Percentiles rank a stretch among this genome's conserved stretches.
These are phyloP conservation scores for Stagonosporopsis tanaceti DNA, from an alignment of 2,329 filamentous ascomycete genomes.

Conservation along the genomic window DNA sequence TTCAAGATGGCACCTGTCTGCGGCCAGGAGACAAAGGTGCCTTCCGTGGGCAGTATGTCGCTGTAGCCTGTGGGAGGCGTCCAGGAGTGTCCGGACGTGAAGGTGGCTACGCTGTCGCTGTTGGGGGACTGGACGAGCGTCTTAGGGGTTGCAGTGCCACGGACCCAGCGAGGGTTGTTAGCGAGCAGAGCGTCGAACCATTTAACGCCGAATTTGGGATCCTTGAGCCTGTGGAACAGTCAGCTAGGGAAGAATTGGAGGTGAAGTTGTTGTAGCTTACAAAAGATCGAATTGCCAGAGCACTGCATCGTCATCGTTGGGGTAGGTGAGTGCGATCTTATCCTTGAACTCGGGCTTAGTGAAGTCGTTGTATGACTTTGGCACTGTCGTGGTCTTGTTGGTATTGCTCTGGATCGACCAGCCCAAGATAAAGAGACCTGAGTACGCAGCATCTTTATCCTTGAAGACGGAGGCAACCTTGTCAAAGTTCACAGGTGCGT, in stretches of 20 bases:
- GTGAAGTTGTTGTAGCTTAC: constrained; percentile 19
- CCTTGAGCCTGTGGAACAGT: constrained; percentile 26
- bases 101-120: constrained; percentile 29
- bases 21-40: constrained; percentile 57
- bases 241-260: neutral
- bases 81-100: constrained; percentile 21
- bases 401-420: constrained; percentile 51
- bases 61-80: neutral
- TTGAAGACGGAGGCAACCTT: constrained; percentile 54
- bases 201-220: constrained; percentile 49
- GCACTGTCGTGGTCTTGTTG: constrained; percentile 42
- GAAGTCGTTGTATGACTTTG: constrained; percentile 55
- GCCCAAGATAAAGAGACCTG: constrained; percentile 50
- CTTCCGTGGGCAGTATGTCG: constrained; percentile 46
- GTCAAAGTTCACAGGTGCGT: constrained; percentile 59
- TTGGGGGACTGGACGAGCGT: constrained; percentile 44
- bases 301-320: constrained; percentile 66
- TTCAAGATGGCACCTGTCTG: constrained; percentile 60
- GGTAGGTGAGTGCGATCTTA: constrained; percentile 64
- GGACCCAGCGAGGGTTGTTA: constrained; percentile 63
- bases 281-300: constrained; percentile 61
- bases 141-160: constrained; percentile 57
- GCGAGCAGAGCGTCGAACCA: constrained; percentile 60
- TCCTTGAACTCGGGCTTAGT: constrained; percentile 61
- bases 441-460: constrained; percentile 55